Conservation (phyloP, 2,329 filamentous ascomycete species). For the Apiospora marii region DNA sequence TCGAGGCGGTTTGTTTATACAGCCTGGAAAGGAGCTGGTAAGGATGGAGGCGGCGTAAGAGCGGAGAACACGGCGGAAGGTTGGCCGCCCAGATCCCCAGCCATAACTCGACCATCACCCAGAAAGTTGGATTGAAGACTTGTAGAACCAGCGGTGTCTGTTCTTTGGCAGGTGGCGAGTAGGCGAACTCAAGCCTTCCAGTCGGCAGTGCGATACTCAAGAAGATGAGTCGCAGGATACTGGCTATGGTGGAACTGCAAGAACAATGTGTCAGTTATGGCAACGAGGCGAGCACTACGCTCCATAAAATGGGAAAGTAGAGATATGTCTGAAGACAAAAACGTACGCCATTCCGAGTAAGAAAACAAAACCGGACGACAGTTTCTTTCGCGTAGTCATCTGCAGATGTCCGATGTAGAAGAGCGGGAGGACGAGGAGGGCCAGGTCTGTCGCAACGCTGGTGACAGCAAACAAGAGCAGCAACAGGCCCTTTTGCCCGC, state of each 20-base stretch:
- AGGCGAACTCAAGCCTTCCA: background rate
- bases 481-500: background rate
- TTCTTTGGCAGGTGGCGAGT: background rate
- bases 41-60: background rate
- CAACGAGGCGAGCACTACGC: background rate
- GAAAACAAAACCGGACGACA: background rate
- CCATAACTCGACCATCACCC: slow-evolving; percentile 29
- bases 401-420: background rate
- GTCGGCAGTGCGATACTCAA: background rate
- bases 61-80: slow-evolving; percentile 22
- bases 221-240: slow-evolving; percentile 2
- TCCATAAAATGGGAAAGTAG: background rate
- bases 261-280: background rate
- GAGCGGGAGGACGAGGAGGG: background rate
- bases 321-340: background rate
- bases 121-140: slow-evolving; percentile 29
- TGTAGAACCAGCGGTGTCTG: slow-evolving; percentile 22
- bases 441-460: background rate
- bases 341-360: background rate
- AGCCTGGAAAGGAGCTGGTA: background rate
- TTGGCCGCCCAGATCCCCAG: slow-evolving; percentile 28
- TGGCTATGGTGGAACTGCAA: background rate
- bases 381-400: background rate
- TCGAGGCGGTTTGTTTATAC: background rate
- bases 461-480: background rate